Evolutionary conservation across 2,329 filamentous ascomycete species (phyloP).

Genomic region (Alternaria rosae): DNA sequence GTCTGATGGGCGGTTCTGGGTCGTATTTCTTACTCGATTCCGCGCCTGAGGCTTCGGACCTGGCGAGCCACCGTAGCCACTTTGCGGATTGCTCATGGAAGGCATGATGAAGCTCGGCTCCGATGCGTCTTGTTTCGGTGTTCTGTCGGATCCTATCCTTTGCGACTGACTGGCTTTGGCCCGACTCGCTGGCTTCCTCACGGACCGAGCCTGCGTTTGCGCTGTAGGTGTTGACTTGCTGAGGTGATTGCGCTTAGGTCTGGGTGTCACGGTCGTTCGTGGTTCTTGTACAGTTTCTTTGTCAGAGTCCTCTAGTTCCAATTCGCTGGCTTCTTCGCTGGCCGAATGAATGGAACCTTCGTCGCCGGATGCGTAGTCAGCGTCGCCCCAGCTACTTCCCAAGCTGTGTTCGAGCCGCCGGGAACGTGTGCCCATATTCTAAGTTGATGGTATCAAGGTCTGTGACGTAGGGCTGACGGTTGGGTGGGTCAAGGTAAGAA

Average conservation of each 20-base stretch:
- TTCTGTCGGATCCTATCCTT: conserved; percentile 11
- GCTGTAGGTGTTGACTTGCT: conserved; percentile 16
- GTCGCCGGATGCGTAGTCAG: conserved; percentile 38
- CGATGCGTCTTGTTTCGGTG: conserved; percentile 26
- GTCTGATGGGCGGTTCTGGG: not conserved
- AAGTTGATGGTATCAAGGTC: not conserved
- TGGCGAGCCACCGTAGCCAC: conserved; percentile 18
- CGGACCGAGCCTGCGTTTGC: conserved; percentile 15
- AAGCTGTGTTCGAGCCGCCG: conserved; percentile 35
- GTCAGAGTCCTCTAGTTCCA: conserved; percentile 32
- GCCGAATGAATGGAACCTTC: conserved; percentile 35
- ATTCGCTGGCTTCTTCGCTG: conserved; percentile 34
- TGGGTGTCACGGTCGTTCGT: conserved; percentile 18
- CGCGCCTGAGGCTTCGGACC: conserved; percentile 1
- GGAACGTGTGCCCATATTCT: conserved; percentile 27
- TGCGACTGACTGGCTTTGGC: conserved; percentile 20
- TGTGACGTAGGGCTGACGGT: not conserved
- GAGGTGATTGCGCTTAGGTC: conserved; percentile 21
- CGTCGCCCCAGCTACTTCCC: conserved; percentile 46
- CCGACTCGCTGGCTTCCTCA: conserved; percentile 19
- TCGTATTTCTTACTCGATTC: conserved; percentile 1
- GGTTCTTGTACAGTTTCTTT: conserved; percentile 27
- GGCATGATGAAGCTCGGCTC: conserved; percentile 57
- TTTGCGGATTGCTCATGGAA: conserved; percentile 29
- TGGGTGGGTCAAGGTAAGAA: not conserved